Evolutionary conservation across 2,329 filamentous ascomycete species (phyloP).

Genomic region (Aspergillus brasiliensis): DNA sequence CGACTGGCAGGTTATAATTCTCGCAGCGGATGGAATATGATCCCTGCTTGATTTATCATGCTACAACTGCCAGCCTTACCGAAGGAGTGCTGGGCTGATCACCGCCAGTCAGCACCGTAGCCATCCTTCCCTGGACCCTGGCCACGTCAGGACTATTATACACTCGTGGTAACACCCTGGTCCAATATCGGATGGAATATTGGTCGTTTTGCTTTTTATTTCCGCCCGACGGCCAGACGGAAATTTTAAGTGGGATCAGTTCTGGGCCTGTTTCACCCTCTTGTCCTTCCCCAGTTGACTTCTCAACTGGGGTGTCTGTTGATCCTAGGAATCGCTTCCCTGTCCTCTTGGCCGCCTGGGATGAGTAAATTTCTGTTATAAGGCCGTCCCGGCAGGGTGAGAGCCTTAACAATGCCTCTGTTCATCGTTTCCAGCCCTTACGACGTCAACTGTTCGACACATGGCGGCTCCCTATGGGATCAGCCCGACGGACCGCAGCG

Average conservation of each 20-base stretch:
- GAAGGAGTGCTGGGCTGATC: too few relatives aligned
- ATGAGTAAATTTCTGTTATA: neutral
- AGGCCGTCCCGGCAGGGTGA: neutral
- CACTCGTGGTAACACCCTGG: too few relatives aligned
- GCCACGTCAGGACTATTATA: too few relatives aligned
- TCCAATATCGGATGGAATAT: too few relatives aligned
- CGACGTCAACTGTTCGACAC: neutral
- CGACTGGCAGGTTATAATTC: too few relatives aligned
- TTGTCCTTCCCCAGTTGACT: neutral
- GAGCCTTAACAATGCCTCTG: slow-evolving; percentile 9
- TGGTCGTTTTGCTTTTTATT: neutral
- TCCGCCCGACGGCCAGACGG: neutral
- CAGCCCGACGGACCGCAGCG: slow-evolving; percentile 19
- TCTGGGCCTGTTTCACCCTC: neutral
- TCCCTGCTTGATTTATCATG: neutral
- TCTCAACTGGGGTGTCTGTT: neutral
- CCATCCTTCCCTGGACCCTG: too few relatives aligned
- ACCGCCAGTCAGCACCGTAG: too few relatives aligned
- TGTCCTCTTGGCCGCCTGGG: neutral
- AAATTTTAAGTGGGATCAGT: too few relatives aligned
- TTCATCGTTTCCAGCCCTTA: neutral
- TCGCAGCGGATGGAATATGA: neutral
- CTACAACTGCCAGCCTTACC: too few relatives aligned
- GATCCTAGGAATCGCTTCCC: neutral
- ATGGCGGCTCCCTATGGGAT: slow-evolving; percentile 16